Base-by-base conservation (phyloP, 768 basidiomycete species). In the Clitopilus hobsonii region DNA sequence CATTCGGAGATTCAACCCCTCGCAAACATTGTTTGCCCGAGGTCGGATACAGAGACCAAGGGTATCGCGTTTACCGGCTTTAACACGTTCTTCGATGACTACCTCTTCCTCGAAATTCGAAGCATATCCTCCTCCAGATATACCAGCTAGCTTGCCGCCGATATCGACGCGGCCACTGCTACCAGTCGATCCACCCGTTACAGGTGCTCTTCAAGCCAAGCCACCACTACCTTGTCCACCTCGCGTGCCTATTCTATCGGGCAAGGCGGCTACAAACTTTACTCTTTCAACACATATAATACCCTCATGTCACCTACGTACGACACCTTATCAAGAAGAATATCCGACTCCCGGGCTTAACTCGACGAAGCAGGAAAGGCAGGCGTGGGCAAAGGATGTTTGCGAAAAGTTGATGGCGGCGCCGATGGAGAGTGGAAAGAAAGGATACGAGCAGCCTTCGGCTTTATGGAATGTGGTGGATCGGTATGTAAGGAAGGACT, bases 391-490 rank as follows among this genome's bases (percentile, higher is more conserved):
- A 14, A 32, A 61, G 24, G 59, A 67, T 53, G 61, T 68, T 0
- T 53, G 58, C 2, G 54, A 55, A 27, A 58, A 63, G 49, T 55
- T 78, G 23, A 50, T 65, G 30, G 63, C 11, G 6, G 11, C 10
- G 18, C 8, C 66, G n/a, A 29, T 72, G 38, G 69, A 72, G 50
- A 69, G 66, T 29, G 63, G 64, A 11, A 68, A 70, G 49, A 52
- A 56, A 41, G 69, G 70, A 18, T 72, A 75, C 48, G 74, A 76
- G 6, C 67, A 75, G 53, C 71, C 72, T 1, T 62, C 66, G 53
- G 63, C 80, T 3, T 67, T 92, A 51, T 91, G 89, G 88, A 84
- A 80, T 51, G 85, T 80, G 50, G 64, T 85, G 29, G 90, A 94
- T 63, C 81, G 91, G 38, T 92, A 88, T 66, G 78, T 80, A 27